Base-by-base conservation (phyloP, 345 rosid species). In the Citrus glauca region DNA sequence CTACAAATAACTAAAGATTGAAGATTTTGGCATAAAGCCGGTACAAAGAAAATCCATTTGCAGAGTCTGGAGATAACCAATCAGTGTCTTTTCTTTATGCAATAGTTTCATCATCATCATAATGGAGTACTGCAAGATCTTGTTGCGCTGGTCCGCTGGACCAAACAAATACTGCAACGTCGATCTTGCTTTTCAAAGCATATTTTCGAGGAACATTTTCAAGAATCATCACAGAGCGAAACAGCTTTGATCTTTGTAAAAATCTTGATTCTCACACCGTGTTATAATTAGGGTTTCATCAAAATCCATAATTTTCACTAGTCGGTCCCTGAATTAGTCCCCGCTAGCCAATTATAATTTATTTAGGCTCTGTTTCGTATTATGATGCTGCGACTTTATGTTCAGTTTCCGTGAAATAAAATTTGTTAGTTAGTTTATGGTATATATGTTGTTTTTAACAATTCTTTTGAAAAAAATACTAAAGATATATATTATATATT, bases 21-120 rank as follows among this genome's bases (percentile, higher is more conserved):
- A 30, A 75, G 78, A 75, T 75, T 64, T 64, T 75, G 71, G 78
- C 71, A 75, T 45, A 75, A 75, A 65, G 78, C 30, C 50, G 30
- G 33, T 38, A 6, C 32, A 70, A 56, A 75, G 9, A 45, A 63
- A 71, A 32, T 57, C 76, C 60, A 63, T 37, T 69, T 63, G 61
- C 76, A 63, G 67, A 53, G 79, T 63, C 38, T 38, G 37, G 72
- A 57, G 70, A 50, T 37, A 20, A 14, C 42, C 72, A 66, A 71
- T 74, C 73, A 28, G 37, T 25, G 25, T 16, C 17, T 33, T 32
- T 61, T 71, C 32, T 76, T 59, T 69, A 28, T n/a, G 38, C 57
- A 32, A 42, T 71, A 76, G 79, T 27, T 74, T 45, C 37, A 27
- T 28, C 62, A 50, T 32, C 70, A 63, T 32, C 4, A 33, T 32